Evolutionary conservation across 352 stramenopile genomes (phyloP).

Genomic region (Phytopythium helicoides): DNA sequence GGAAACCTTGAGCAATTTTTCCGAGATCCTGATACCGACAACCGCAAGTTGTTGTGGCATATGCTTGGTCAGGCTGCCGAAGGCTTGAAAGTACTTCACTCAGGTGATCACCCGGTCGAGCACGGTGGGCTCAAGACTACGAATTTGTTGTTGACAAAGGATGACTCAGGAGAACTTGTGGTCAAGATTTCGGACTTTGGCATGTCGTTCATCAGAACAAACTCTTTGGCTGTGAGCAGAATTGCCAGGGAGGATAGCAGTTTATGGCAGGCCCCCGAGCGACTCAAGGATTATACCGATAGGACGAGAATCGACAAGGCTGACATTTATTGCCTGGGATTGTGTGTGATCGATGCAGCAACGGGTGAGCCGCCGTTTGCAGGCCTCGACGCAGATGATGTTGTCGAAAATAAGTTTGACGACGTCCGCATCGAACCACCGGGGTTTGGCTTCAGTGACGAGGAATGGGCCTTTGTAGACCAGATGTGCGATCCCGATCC

Average conservation of each 20-base stretch:
- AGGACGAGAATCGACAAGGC: no score
- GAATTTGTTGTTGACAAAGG: no score
- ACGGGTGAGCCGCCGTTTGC: slow-evolving; percentile 19
- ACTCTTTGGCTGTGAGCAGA: background rate
- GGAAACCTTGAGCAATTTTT: no score
- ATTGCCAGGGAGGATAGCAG: slow-evolving; percentile 4
- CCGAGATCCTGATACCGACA: no score
- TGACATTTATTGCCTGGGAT: no score
- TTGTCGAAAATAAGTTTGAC: slow-evolving; percentile 4
- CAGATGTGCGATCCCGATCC: slow-evolving; percentile 2
- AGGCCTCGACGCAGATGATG: slow-evolving; percentile 9
- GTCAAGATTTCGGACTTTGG: no score
- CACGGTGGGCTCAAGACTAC: no score
- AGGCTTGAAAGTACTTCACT: no score
- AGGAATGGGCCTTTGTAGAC: slow-evolving; percentile 12
- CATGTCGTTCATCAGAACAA: slow-evolving; percentile 13
- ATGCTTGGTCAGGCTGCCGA: no score
- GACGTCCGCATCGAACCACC: background rate
- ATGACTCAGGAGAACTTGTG: no score
- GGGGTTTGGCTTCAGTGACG: slow-evolving; percentile 7
- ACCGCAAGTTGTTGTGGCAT: no score
- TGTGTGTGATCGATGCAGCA: slow-evolving; percentile 12
- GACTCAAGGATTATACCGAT: slow-evolving; percentile 15
- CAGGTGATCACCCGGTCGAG: no score
- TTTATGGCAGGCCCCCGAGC: slow-evolving; percentile 29